phyloP scores from a whole-genome alignment of 192 early-diverging fungal genomes.

The Glomus cerebriforme region DNA sequence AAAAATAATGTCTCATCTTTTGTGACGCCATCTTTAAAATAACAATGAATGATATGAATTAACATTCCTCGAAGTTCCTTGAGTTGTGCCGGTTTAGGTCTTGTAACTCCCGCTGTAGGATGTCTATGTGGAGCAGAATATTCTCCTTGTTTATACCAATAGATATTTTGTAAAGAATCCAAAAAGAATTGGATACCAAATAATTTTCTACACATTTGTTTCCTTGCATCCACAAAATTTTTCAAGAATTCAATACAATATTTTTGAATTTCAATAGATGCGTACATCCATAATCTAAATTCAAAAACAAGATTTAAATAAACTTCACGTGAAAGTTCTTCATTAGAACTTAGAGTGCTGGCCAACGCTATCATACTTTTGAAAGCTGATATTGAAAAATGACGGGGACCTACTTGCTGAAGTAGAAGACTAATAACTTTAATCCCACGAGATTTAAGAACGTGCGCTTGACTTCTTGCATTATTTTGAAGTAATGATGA shows the following conservation, averaged over 20 bases:
- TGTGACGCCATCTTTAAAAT: constrained; percentile 22
- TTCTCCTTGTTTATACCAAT: constrained; percentile 32
- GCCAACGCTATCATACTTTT: constrained; percentile 30
- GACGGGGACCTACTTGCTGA: constrained; percentile 25
- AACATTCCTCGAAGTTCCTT: constrained; percentile 26
- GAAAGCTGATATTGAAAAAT: constrained; percentile 32
- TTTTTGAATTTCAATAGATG: constrained; percentile 29
- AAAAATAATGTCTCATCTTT: constrained; percentile 24
- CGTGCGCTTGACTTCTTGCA: constrained; percentile 20
- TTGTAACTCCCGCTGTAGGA: constrained; percentile 3
- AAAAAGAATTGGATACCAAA: constrained; percentile 32
- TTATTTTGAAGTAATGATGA: constrained; percentile 27
- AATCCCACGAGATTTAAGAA: constrained; percentile 26
- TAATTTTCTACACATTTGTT: constrained; percentile 25
- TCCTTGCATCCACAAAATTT: constrained; percentile 25
- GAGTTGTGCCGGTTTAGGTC: constrained; percentile 28
- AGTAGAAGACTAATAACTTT: constrained; percentile 29
- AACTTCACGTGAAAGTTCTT: constrained; percentile 10
- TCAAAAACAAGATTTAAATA: constrained; percentile 24
- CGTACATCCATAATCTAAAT: constrained; percentile 34
- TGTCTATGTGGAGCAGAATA: constrained; percentile 23
- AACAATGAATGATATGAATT: constrained; percentile 19
- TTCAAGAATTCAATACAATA: constrained; percentile 33
- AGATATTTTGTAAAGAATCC: constrained; percentile 18
- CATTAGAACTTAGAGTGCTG: neutral